Base-by-base conservation (phyloP, 2,329 filamentous ascomycete species). In the Verticillium alfalfae region DNA sequence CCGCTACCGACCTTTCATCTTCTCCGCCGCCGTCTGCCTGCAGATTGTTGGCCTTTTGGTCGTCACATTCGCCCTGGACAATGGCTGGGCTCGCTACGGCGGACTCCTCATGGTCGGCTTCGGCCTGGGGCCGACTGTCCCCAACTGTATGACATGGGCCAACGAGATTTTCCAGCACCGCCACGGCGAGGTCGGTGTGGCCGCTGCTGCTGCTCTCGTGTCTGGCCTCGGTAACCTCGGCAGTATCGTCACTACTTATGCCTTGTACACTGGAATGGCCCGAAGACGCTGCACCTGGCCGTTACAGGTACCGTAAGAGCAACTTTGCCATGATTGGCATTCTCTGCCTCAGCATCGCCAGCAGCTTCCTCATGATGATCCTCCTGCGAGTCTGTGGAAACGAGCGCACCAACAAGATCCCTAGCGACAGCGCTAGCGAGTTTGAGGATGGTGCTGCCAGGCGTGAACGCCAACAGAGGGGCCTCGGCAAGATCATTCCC, bases 91-190 rank as follows among this genome's bases (percentile, higher is more conserved):
- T 2, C 87, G 92, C 52, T 97, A 97, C 71, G 91, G 90, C 57
- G 93, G 93, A 4, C 84, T 97, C n/a, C 79, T 97, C 58, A 88
- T 97, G 77, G 89, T 97, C 39, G 93, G 93, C 5, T 96, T 96
- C 70, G 93, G 93, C 0, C 87, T 97, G 2, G 93, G 93, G 1
- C 93, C 93, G 3, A 96, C 93, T 0, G 92, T 96, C 1, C 93
- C 93, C 12, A 94, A 94, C 70, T 94, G 91, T 73, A 97, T 97
- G 93, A 89, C 92, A 39, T 96, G 93, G 93, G 92, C 91, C 37
- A 91, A 88, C 65, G 91, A 96, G 75, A 89, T 96, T 70, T 97
- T 97, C 79, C 92, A 96, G 76, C 84, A 85, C 37, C 89, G 93
- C 13, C 93, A 97, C 70, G 92, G 93, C 56, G 93, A 97, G 75